A percentile compares a stretch with the other conserved stretches of the same genome.
These are phyloP conservation scores for Colletotrichum navitas DNA, from an alignment of 2,329 filamentous ascomycete genomes.

Conservation along the genomic window DNA sequence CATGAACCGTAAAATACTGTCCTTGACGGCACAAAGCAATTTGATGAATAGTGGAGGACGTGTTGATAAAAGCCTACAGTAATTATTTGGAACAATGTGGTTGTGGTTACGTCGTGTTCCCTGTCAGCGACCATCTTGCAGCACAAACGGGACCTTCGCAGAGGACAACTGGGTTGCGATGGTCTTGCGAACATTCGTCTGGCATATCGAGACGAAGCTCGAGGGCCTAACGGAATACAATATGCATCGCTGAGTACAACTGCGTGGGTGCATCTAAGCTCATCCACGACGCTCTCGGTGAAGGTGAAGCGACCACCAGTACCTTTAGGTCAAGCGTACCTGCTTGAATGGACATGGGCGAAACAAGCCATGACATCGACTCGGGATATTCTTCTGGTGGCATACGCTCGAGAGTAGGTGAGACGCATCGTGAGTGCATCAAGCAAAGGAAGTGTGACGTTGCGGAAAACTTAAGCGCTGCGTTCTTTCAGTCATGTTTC, in stretches of 20 bases:
- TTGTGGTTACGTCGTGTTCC: not conserved
- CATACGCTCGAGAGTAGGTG: too few relatives aligned
- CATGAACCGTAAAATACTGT: too few relatives aligned
- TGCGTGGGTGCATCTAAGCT: not conserved
- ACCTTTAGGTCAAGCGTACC: too few relatives aligned
- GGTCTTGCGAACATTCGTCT: not conserved
- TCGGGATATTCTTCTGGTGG: too few relatives aligned
- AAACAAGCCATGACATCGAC: too few relatives aligned
- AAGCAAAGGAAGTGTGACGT: not conserved
- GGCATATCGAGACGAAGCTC: not conserved
- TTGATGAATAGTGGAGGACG: not conserved
- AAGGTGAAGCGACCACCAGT: too few relatives aligned
- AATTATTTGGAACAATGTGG: rapidly evolving
- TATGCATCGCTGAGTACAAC: too few relatives aligned
- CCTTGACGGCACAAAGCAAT: not conserved
- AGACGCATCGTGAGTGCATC: too few relatives aligned
- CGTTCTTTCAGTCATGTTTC: not conserved
- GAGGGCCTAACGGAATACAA: not conserved
- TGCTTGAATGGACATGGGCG: too few relatives aligned
- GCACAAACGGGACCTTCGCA: not conserved
- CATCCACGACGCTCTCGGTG: too few relatives aligned
- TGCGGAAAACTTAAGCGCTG: too few relatives aligned
- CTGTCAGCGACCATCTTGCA: not conserved
- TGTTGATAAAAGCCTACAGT: too few relatives aligned
- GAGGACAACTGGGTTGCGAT: not conserved